Evolutionary conservation across 2,329 filamentous ascomycete species (phyloP), one percentile per base, ranked within the genome.

Genomic region (Colletotrichum graminicola): DNA sequence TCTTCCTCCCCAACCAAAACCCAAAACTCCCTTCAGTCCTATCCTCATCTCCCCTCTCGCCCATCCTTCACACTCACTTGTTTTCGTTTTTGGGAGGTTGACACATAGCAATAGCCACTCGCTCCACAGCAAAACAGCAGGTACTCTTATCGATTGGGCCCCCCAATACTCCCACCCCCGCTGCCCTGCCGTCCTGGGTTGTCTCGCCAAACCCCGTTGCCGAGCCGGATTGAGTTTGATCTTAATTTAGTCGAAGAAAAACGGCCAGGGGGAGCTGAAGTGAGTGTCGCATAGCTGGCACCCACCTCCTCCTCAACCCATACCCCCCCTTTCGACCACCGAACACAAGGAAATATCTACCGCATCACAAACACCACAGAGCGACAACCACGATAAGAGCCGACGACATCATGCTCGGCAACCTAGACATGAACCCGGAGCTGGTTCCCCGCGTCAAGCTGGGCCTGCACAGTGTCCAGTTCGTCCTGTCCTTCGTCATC

Each of bases 371-470:
- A 49, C 39, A 36, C 16, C 21, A 57, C 26, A 47, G 34, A 39
- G 49, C 45, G n/a, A 55, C 32, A 16, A 36, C 43, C n/a, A 51
- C 59, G 59, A 23, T 29, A 14, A 36, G 16, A 36, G 29, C 49
- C 59, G 23, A 61, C 70, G 56, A 55, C 64, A 78, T 49, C 66
- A 86, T 87, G 81, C 82, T 82, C 76, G 82, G 84, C 73, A 82
- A 81, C 61, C 74, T 89, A 76, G 86, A 89, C 74, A 80, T 87
- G 77, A 83, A 89, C 77, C 82, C 87, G 49, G 85, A 89, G 76
- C 81, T 83, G 74, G 82, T 90, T 52, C 88, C 88, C 65, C 80
- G 80, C 72, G 79, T 85, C 79, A 92, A 92, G 81, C 80, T 91
- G 70, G 85, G 83, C 65, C 78, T 90, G 52, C 90, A 92, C 80